A percentile compares a stretch with the other conserved stretches of the same genome.
phyloP scores from a whole-genome alignment of 2,329 filamentous ascomycete genomes.

The Annulohypoxylon truncatum region DNA sequence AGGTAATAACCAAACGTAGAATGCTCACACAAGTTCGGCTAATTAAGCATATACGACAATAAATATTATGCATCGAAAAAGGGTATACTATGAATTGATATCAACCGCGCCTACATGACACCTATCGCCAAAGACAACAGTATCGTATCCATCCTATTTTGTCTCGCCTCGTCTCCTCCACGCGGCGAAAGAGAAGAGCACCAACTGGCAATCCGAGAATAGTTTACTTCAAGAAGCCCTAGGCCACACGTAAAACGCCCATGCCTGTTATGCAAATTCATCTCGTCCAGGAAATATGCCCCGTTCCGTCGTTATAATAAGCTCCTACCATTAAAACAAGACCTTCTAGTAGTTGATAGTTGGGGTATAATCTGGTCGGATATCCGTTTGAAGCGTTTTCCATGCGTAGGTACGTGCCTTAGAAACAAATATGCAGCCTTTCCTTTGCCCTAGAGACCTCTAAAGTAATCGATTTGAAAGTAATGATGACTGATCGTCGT shows the following conservation, averaged over 20 bases:
- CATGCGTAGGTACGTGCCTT: constrained; percentile 1
- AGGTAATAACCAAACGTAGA: too few species aligned
- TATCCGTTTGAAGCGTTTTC: constrained; percentile 26
- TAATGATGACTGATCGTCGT: not conserved
- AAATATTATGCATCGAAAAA: not conserved
- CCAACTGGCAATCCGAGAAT: not conserved
- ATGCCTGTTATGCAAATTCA: not conserved
- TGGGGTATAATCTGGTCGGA: constrained; percentile 16
- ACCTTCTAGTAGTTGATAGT: not conserved
- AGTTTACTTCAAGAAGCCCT: not conserved
- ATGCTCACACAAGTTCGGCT: not conserved
- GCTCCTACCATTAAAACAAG: constrained; percentile 4
- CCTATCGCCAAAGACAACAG: constrained; percentile 2
- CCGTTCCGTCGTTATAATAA: constrained; percentile 17
- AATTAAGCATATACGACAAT: not conserved
- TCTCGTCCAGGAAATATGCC: constrained; percentile 1
- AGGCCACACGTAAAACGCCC: constrained; percentile 16
- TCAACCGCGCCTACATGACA: constrained; percentile 13
- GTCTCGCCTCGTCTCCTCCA: not conserved
- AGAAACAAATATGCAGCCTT: constrained; percentile 22
- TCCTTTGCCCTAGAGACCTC: constrained; percentile 1
- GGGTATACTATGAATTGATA: constrained; percentile 23
- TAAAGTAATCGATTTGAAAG: not conserved
- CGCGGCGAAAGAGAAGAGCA: constrained; percentile 6
- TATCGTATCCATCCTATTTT: not conserved